Evolutionary conservation across 2,329 filamentous ascomycete genomes (phyloP).

Genomic region (Sarocladium brachiariae): DNA sequence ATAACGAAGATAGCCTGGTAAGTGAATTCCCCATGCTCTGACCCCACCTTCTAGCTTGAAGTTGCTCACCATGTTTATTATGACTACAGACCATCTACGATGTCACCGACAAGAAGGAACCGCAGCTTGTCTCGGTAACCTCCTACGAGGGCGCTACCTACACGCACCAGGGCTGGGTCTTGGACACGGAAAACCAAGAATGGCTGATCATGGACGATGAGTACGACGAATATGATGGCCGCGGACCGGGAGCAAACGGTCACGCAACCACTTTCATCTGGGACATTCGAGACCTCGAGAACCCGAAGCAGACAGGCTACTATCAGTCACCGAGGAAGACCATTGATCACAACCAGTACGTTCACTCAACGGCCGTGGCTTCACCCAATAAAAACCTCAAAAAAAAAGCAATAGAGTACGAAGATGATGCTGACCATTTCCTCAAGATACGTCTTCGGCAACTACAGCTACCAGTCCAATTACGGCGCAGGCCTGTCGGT

Average conservation of each 20-base stretch:
- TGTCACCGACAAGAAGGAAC: conserved; percentile 40
- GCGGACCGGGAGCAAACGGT: conserved; percentile 24
- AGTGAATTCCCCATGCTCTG: not conserved
- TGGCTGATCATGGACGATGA: conserved; percentile 48
- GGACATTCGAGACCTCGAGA: conserved; percentile 33
- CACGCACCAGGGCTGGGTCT: conserved; percentile 52
- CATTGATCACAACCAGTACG: conserved; percentile 40
- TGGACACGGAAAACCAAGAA: conserved; percentile 36
- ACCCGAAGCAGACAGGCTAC: conserved; percentile 28
- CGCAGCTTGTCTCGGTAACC: conserved; percentile 42
- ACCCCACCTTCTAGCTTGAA: no score
- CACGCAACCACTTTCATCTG: conserved; percentile 34
- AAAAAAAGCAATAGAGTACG: no score
- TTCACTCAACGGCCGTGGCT: no score
- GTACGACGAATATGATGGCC: conserved; percentile 38
- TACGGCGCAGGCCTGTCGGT: conserved; percentile 42
- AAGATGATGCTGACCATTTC: no score
- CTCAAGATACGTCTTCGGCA: conserved; percentile 35
- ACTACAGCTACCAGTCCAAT: conserved; percentile 41
- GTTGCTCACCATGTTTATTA: no score
- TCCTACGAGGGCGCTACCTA: conserved; percentile 50
- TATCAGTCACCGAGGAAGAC: conserved; percentile 28
- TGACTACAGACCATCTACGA: conserved; percentile 39
- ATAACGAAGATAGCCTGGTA: conserved; percentile 31
- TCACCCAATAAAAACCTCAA: no score